Evolutionary conservation across 1,139 yeast species (phyloP), one percentile per base, ranked within the genome.

Genomic region (Ogataea hybrid): DNA sequence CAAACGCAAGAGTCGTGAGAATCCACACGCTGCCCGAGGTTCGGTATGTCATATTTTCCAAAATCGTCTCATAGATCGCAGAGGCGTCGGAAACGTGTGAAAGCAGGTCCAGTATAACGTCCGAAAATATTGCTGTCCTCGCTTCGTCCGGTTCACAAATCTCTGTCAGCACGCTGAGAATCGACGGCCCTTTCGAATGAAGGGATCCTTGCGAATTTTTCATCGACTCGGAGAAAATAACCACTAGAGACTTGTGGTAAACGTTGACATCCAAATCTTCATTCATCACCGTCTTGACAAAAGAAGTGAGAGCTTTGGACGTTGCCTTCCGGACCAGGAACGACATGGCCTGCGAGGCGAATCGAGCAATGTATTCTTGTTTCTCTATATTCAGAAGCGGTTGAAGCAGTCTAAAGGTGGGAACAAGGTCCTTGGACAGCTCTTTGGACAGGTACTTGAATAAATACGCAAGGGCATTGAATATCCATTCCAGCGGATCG

Each of bases 271-370:
- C 51, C n/a, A 44, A 21, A 18, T 54, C 37, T 20, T 49, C 46
- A 9, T 44, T 29, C 40, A 87, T 69, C 4, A 84, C 69, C 50
- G 70, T 76, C 1, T 65, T 57, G 6, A 85, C 65, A 32, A 84
- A 74, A 0, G 57, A 50, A 2, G 61, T 57, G 35, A 89, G 64
- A 5, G 76, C 68, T 1, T 71, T 73, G 0, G 71, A 61, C 15
- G 71, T 71, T 54, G 85, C 74, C 61, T 87, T 88, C 58, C 95
- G 77, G 10, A 92, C 69, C 46, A 92, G 69, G 54, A 85, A 92
- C 0, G 97, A 86, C 38, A 92, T 63, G 0, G 97, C 92, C 61
- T 92, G 97, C 0, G 97, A 90, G 25, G 95, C 81, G 57, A 90
- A 92, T 48, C 96, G 71, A 1, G 88, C 72, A 32, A 90, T 74